These are phyloP conservation scores for Trichosanthes cucumerina DNA, from an alignment of 306 rosid species.

Conservation along the genomic window DNA sequence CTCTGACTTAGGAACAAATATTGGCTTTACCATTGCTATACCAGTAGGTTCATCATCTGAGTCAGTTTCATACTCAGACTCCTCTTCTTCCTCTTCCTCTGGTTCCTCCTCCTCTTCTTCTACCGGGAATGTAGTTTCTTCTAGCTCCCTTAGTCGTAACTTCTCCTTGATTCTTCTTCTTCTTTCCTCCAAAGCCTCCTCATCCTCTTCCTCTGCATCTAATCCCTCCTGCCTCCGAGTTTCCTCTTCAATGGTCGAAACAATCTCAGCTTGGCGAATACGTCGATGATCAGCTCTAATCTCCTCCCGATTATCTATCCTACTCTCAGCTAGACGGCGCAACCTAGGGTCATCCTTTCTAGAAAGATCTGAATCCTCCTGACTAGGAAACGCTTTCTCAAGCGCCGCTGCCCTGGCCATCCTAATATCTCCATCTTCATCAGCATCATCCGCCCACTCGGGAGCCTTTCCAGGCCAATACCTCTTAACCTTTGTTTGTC, in stretches of 20 bases:
- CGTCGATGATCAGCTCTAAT: constrained; percentile 87
- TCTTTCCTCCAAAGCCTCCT: constrained; percentile 65
- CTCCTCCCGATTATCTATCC: constrained; percentile 81
- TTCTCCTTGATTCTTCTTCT: constrained; percentile 62
- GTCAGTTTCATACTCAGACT: constrained; percentile 86
- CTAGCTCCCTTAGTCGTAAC: constrained; percentile 74
- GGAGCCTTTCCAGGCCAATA: constrained; percentile 99
- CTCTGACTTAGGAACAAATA: constrained; percentile 87
- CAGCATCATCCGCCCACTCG: constrained; percentile 79
- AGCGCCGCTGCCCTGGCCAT: constrained; percentile 46
- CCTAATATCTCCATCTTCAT: constrained; percentile 62
- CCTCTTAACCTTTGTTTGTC: constrained; percentile 77
- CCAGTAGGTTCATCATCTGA: constrained; percentile 81
- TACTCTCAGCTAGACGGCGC: constrained; percentile 66
- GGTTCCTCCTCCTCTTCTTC: constrained; percentile 74
- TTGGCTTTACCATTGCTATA: constrained; percentile 89
- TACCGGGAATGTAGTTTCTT: constrained; percentile 49
- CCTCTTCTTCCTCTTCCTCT: constrained; percentile 75
- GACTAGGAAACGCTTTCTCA: constrained; percentile 64
- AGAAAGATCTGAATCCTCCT: constrained; percentile 34
- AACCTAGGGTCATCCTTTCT: constrained; percentile 75
- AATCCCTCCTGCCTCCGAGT: constrained; percentile 75
- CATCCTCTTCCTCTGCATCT: constrained; percentile 75
- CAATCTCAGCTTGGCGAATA: constrained; percentile 85
- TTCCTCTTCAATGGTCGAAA: constrained; percentile 84